A percentile compares a stretch with the other conserved stretches of the same genome.
phyloP scores from a whole-genome alignment of 768 basidiomycete genomes.

The Termitomyces titanicus region DNA sequence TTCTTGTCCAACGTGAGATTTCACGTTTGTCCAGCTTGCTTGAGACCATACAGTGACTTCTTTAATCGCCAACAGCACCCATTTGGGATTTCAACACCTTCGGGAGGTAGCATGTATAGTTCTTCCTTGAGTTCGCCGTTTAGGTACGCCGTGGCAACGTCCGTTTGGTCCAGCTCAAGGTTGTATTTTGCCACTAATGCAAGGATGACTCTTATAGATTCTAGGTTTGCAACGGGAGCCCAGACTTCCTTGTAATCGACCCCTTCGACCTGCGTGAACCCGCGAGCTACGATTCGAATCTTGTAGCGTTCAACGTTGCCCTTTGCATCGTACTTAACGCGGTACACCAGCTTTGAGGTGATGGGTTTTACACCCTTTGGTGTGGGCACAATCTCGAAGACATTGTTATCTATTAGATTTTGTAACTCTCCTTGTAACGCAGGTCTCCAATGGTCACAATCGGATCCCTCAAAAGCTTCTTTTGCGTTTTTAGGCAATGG shows the following conservation, averaged over 20 bases:
- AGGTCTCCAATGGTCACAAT: not conserved
- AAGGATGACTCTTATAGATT: not conserved
- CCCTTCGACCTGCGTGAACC: conserved; percentile 8
- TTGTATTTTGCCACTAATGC: not conserved
- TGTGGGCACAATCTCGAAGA: not conserved
- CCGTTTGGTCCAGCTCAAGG: not conserved
- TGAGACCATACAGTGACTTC: not conserved
- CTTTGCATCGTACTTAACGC: conserved; percentile 15
- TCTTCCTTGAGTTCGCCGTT: not conserved
- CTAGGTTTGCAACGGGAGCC: not conserved
- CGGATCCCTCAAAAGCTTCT: not conserved
- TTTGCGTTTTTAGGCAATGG: not conserved
- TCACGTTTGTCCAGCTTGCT: not conserved
- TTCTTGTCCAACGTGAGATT: not conserved
- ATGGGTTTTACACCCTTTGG: conserved; percentile 13
- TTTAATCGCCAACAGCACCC: not conserved
- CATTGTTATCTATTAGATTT: not conserved
- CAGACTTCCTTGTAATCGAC: not conserved
- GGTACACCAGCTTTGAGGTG: conserved; percentile 17
- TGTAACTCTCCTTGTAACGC: not conserved
- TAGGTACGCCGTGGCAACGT: not conserved
- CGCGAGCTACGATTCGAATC: conserved; percentile 16
- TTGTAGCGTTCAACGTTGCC: not conserved
- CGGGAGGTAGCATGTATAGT: conserved; percentile 2
- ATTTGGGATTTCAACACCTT: not conserved